phyloP scores from a whole-genome alignment of 2,329 filamentous ascomycete genomes.

The Chaetomium strumarium region DNA sequence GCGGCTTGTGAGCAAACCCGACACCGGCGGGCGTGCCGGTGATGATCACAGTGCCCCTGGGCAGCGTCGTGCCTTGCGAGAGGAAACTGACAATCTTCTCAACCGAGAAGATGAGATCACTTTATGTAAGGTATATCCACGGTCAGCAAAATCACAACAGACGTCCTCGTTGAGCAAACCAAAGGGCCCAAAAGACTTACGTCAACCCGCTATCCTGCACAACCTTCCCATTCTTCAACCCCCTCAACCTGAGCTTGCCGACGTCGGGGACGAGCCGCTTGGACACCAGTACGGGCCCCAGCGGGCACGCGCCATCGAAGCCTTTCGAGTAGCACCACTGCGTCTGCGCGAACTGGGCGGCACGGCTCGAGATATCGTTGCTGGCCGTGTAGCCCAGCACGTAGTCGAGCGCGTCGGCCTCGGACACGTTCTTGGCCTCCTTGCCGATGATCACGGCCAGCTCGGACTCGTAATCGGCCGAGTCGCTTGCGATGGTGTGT shows the following conservation, averaged over 20 bases:
- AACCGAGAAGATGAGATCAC: constrained; percentile 50
- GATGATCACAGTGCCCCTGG: constrained; percentile 37
- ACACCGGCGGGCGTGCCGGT: constrained; percentile 40
- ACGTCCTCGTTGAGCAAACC: not conserved
- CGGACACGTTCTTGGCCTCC: constrained; percentile 47
- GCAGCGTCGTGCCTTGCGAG: constrained; percentile 39
- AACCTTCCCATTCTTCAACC: constrained; percentile 45
- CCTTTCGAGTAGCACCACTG: constrained; percentile 57
- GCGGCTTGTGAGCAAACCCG: constrained; percentile 34
- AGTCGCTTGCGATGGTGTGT: constrained; percentile 45
- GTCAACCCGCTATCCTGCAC: constrained; percentile 38
- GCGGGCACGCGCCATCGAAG: constrained; percentile 51
- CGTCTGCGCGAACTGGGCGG: constrained; percentile 47
- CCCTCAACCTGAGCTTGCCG: constrained; percentile 35
- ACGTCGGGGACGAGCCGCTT: constrained; percentile 37
- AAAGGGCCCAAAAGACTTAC: constrained; percentile 17
- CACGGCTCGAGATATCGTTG: constrained; percentile 58
- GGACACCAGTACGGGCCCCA: constrained; percentile 47
- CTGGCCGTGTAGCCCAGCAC: constrained; percentile 52
- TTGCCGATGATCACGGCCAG: constrained; percentile 51
- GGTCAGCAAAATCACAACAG: not conserved
- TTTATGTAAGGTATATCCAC: constrained; percentile 22
- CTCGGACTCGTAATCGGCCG: constrained; percentile 55
- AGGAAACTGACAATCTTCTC: constrained; percentile 38
- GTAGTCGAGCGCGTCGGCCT: constrained; percentile 51